Evolutionary conservation across 2,329 filamentous ascomycete genomes (phyloP).

Genomic region (Aureobasidium melanogenum): DNA sequence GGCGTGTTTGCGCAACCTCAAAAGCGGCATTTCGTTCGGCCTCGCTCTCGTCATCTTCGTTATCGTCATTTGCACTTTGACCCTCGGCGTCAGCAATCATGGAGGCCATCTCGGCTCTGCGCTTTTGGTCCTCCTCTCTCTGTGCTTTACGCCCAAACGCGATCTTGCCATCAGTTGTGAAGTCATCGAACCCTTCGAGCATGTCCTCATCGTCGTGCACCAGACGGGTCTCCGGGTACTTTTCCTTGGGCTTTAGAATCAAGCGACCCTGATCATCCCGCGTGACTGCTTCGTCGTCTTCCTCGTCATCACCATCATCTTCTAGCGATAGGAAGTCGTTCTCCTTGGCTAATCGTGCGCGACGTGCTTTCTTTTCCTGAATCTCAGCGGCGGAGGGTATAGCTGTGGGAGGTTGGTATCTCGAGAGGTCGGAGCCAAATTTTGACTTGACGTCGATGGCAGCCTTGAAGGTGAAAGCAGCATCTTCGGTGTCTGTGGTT

Average conservation of each 20-base stretch:
- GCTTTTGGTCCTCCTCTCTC: constrained; percentile 52
- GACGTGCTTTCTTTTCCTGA: constrained; percentile 78
- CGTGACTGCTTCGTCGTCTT: constrained; percentile 31
- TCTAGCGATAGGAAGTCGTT: constrained; percentile 56
- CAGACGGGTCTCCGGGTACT: constrained; percentile 59
- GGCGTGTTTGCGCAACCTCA: constrained; percentile 75
- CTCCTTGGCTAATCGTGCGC: constrained; percentile 69
- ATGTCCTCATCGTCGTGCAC: constrained; percentile 84
- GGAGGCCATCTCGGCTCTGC: constrained; percentile 70
- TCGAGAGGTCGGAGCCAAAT: constrained; percentile 45
- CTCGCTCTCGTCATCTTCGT: constrained; percentile 59
- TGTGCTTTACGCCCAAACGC: constrained; percentile 72
- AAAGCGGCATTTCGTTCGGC: constrained; percentile 65
- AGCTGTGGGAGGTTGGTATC: constrained; percentile 27
- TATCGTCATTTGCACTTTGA: constrained; percentile 44
- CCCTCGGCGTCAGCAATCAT: constrained; percentile 75
- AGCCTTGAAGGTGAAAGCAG: constrained; percentile 37
- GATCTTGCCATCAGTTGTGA: constrained; percentile 67
- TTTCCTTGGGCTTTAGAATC: constrained; percentile 48
- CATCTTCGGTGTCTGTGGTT: constrained; percentile 27
- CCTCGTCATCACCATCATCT: constrained; percentile 43
- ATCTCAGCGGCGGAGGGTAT: constrained; percentile 83
- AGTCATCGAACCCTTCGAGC: constrained; percentile 87
- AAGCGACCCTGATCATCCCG: constrained; percentile 34
- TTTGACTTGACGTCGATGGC: constrained; percentile 40